Base-by-base conservation (phyloP, 2,329 filamentous ascomycete species). In the Akanthomyces dipterigenus region DNA sequence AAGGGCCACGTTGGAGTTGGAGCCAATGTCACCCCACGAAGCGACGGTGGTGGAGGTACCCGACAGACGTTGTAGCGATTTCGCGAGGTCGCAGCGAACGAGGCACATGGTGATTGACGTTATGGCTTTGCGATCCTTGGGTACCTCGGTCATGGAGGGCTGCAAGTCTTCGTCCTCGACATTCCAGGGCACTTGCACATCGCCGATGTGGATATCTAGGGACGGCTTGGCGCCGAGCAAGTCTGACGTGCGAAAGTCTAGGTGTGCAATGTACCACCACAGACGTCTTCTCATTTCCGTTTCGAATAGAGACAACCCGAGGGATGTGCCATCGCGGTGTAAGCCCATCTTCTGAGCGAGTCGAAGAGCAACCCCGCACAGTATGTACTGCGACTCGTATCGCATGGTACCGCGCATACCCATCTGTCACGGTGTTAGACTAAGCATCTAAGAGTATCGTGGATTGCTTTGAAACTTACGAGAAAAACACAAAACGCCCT, bases 401-500 rank as follows among this genome's bases (percentile, higher is more conserved):
- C 26, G 36, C 22, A 64, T 56, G 9, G 26, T 28, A 42, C 55
- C 38, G 46, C 63, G 56, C 8, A 62, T 36, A n/a, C 62, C 62
- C 20, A 63, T 55, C 63, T 65, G 20, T 5, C 42, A n/a, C 2
- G 26, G 11, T 46, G 22, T 48, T 24, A 54, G 40, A 22, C 20
- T 8, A 8, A 34, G n/a, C n/a, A n/a, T n/a, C n/a, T n/a, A n/a
- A n/a, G n/a, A n/a, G n/a, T n/a, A n/a, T n/a, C n/a, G n/a, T n/a
- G n/a, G n/a, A n/a, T n/a, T n/a, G n/a, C n/a, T n/a, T n/a, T n/a
- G n/a, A n/a, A 12, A 6, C 66, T 64, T 57, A 71, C 70, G 24
- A 72, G 67, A 62, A 76, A 77, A 12, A 76, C 63, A 1, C 71
- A 70, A 14, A 75, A 67, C 0, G 76, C 73, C 53, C 76, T 73